Conservation (phyloP, 108 stramenopile species). For the Mayamaea pseudoterrestris region DNA sequence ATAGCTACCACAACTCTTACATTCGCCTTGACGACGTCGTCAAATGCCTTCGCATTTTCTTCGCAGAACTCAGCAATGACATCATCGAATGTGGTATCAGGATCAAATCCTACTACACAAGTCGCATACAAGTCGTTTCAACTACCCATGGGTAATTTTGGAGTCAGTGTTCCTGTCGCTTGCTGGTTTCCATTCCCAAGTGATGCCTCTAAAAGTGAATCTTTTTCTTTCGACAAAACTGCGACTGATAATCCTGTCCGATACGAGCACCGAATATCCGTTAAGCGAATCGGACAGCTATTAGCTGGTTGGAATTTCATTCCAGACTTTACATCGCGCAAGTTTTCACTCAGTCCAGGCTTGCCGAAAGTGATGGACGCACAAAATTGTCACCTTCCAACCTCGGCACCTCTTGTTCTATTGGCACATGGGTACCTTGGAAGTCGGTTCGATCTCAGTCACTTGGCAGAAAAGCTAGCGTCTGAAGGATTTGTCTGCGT, state of each 20-base stretch:
- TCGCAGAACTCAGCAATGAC: too few species aligned
- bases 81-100: too few species aligned
- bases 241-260: slow-evolving; percentile 1
- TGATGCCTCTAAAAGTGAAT: neutral
- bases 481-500: slow-evolving; percentile 45
- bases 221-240: neutral
- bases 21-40: too few species aligned
- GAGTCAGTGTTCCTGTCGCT: slow-evolving; percentile 35
- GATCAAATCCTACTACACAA: too few species aligned
- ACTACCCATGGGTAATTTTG: slow-evolving; percentile 12
- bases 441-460: slow-evolving; percentile 57
- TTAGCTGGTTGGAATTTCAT: slow-evolving; percentile 63
- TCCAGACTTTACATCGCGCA: slow-evolving; percentile 36
- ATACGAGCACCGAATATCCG: slow-evolving; percentile 58
- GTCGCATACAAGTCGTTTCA: slow-evolving; percentile 19
- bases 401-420: slow-evolving; percentile 36
- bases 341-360: slow-evolving; percentile 31
- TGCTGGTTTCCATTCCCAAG: slow-evolving; percentile 30
- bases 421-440: slow-evolving; percentile 55
- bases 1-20: too few species aligned
- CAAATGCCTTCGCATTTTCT: too few species aligned
- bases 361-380: slow-evolving; percentile 1
- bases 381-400: slow-evolving; percentile 12
- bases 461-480: slow-evolving; percentile 58
- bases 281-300: slow-evolving; percentile 46